Conservation (phyloP, 768 basidiomycete genomes). For the Russula sp. region DNA sequence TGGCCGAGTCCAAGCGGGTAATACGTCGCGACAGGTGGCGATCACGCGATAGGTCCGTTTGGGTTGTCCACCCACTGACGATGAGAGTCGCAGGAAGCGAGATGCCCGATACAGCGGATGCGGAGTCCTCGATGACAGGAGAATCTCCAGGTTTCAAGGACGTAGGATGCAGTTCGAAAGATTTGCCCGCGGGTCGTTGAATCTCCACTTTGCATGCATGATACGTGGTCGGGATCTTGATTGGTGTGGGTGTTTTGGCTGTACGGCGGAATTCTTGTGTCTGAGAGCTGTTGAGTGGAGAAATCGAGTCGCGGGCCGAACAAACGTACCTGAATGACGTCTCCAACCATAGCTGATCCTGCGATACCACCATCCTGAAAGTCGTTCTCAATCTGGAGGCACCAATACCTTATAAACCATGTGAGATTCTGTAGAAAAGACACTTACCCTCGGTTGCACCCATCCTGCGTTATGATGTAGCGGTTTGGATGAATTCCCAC, state of each 20-base stretch:
- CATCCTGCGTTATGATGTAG: neutral
- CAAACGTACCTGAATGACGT: neutral
- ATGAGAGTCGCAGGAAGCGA: slow-evolving; percentile 26
- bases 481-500: neutral
- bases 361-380: slow-evolving; percentile 3
- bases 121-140: slow-evolving; percentile 20
- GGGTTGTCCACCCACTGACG: slow-evolving; percentile 14
- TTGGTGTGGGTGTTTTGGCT: slow-evolving; percentile 23
- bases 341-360: neutral
- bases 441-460: slow-evolving; percentile 5
- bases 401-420: neutral
- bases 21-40: slow-evolving; percentile 20
- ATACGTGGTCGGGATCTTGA: slow-evolving; percentile 21
- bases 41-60: slow-evolving; percentile 16
- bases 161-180: slow-evolving; percentile 2
- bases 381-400: neutral
- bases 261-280: slow-evolving; percentile 4
- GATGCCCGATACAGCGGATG: slow-evolving; percentile 22
- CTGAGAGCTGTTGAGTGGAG: neutral
- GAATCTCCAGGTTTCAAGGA: slow-evolving; percentile 8
- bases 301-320: neutral
- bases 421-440: neutral
- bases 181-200: slow-evolving; percentile 12
- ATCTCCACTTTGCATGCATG: slow-evolving; percentile 16
- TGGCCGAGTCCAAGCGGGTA: slow-evolving; percentile 29